Evolutionary conservation across 164 flowering plant genomes (phyloP), one percentile per base, ranked within the genome.

Genomic region (Annona cherimola): DNA sequence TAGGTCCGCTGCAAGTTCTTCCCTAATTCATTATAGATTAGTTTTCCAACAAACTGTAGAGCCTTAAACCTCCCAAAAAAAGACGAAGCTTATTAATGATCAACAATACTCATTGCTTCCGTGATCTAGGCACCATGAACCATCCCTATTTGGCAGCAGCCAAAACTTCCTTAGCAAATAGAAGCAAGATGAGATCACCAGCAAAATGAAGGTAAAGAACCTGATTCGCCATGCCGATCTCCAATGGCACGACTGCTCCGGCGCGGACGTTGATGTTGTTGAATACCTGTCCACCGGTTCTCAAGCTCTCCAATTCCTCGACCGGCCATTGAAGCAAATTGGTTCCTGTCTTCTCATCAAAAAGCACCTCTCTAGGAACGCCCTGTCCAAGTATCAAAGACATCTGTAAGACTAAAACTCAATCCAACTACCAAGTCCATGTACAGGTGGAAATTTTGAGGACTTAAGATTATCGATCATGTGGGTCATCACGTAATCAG

Each of bases 271-370:
- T 26, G 26, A 90, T 68, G 4, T 81, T 70, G 20, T 75, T 19
- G 26, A 85, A 89, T 2, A 76, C 80, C 45, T 65, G 62, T 54
- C 76, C 63, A 42, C 45, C 76, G 19, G 67, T 12, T 74, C 98
- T 88, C 79, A 94, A 82, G 59, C 83, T 83, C 81, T 91, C 90
- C 0, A 89, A 76, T 74, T 94, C 98, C 60, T 84, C 83, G 35
- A 90, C 89, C 6, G 98, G 98, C 97, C 98, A 94, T 66, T 83
- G 92, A 20, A 91, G 78, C 45, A 94, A 45, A 75, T 90, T 82
- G 65, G 61, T 83, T 4, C 90, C 88, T 0, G 97, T 94, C 74
- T 84, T 84, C 40, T 44, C 67, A 42, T 94, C 98, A 8, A 86
- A 80, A 61, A 74, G 45, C 18, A 94, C 81, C 7, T 82, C 84